These are phyloP conservation scores for Metschnikowia sp. DNA, from an alignment of 805 yeast species.

Conservation along the genomic window DNA sequence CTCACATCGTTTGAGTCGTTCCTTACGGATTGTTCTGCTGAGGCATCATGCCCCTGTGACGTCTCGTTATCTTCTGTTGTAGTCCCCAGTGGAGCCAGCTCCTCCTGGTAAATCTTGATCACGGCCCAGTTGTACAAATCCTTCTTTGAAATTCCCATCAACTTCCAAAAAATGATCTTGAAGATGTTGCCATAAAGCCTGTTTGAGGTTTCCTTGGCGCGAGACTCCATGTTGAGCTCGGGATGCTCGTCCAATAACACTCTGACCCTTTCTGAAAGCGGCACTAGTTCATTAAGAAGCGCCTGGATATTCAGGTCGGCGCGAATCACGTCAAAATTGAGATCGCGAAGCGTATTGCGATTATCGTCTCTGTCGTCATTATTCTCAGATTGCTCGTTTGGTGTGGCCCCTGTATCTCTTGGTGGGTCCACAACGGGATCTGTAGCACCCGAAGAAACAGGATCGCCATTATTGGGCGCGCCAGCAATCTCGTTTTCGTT, in stretches of 20 bases:
- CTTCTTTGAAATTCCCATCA: slow-evolving; percentile 51
- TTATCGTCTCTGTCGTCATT: background rate
- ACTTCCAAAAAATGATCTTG: slow-evolving; percentile 46
- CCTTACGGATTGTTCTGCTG: background rate
- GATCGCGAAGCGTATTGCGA: slow-evolving; percentile 2
- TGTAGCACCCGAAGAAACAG: too few relatives aligned
- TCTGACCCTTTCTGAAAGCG: slow-evolving; percentile 40
- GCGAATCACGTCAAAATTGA: slow-evolving; percentile 34
- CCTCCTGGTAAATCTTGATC: slow-evolving; percentile 13
- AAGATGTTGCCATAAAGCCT: slow-evolving; percentile 28
- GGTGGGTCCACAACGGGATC: background rate
- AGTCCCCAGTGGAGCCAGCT: slow-evolving; percentile 7
- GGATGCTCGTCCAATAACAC: slow-evolving; percentile 31
- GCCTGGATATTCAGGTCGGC: slow-evolving; percentile 35
- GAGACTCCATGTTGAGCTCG: slow-evolving; percentile 41
- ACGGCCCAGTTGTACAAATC: slow-evolving; percentile 56
- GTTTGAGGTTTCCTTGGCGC: slow-evolving; percentile 40
- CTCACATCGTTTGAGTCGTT: background rate
- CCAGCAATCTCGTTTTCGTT: background rate
- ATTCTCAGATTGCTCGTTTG: too few relatives aligned
- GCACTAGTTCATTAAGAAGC: slow-evolving; percentile 38
- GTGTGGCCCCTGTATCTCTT: background rate
- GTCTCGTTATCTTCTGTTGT: background rate
- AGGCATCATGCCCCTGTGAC: background rate
- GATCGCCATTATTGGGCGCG: background rate